Percentiles rank a stretch among this genome's conserved stretches.
Evolutionary conservation across 257 asterid genomes (phyloP).

Genomic region (Mitragyna speciosa): DNA sequence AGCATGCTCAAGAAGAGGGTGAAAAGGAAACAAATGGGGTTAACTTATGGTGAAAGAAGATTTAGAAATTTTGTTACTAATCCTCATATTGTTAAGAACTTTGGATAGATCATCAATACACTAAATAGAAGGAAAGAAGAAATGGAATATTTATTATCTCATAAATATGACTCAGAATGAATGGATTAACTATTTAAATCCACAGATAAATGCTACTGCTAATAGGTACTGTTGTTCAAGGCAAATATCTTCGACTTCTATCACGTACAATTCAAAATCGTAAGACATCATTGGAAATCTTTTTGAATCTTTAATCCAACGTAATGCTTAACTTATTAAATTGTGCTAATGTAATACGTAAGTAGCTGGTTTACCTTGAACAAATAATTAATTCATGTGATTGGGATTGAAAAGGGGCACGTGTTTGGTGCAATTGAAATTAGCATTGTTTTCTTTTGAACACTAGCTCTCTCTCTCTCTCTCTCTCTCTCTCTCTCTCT

Average conservation of each 20-base stretch:
- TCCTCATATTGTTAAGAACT: no score
- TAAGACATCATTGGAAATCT: neutral
- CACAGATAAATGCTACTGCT: no score
- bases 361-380: neutral
- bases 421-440: conserved; percentile 8
- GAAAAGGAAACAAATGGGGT: neutral
- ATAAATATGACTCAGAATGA: no score
- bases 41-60: neutral
- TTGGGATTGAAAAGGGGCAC: conserved; percentile 12
- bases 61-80: neutral
- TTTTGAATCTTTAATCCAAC: neutral
- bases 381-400: neutral
- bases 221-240: no score
- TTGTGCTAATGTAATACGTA: neutral
- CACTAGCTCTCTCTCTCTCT: neutral
- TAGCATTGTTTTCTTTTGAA: neutral
- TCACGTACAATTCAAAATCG: neutral
- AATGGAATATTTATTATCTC: no score
- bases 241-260: no score
- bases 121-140: no score
- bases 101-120: no score
- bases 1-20: neutral
- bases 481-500: neutral
- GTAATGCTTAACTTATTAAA: neutral
- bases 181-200: no score